Evolutionary conservation across 2,329 filamentous ascomycete genomes (phyloP).

Genomic region (Calonectria ilicicola): DNA sequence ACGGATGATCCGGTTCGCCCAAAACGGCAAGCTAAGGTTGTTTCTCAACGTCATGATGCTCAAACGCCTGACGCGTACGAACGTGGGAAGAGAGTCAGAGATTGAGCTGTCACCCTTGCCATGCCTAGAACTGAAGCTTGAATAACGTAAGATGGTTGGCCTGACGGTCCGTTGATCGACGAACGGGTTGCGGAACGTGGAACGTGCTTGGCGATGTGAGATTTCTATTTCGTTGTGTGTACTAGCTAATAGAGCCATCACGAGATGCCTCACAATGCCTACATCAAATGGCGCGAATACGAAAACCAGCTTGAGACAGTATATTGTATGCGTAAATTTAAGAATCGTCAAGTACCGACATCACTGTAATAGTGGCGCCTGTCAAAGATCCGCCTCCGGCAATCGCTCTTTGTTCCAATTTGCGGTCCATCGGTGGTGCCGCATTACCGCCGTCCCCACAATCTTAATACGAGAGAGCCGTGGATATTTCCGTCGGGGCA

Average conservation of each 20-base stretch:
- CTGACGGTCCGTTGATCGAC: background rate
- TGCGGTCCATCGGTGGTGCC: background rate
- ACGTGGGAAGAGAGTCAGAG: background rate
- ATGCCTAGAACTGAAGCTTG: background rate
- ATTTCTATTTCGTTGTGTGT: background rate
- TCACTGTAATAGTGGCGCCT: background rate
- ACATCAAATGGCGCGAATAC: background rate
- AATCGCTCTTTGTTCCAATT: background rate
- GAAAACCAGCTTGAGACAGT: no score
- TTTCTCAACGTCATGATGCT: slow-evolving; percentile 2
- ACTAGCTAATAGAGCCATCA: background rate
- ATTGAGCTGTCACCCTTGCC: background rate
- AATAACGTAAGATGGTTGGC: slow-evolving; percentile 8
- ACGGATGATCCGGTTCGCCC: background rate
- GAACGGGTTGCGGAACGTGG: background rate
- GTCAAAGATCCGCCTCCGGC: background rate
- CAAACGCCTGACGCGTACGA: slow-evolving; percentile 10
- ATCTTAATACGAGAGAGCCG: background rate
- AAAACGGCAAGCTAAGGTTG: background rate
- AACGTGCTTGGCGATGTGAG: background rate
- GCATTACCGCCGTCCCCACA: background rate
- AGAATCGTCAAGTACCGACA: background rate
- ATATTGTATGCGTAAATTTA: background rate
- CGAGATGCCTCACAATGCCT: background rate
- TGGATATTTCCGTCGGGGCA: background rate